Base-by-base conservation (phyloP, 2,329 filamentous ascomycete genomes). In the Stenocarpella maydis region DNA sequence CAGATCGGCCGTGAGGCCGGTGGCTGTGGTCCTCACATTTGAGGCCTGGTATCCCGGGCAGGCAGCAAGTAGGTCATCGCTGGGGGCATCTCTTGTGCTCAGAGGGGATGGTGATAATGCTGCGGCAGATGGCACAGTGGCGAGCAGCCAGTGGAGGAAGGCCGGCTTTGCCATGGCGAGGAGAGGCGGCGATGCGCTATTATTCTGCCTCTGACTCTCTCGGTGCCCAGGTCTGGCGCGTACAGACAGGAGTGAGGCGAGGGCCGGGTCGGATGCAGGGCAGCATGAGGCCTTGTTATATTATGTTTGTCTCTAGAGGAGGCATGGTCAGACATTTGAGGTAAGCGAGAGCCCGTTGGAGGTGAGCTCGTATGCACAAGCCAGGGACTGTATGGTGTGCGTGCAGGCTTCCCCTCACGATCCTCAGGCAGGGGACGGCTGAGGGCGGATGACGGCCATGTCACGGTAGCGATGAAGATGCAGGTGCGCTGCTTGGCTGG, bases 1-100 rank as follows among this genome's bases (percentile, higher is more conserved):
- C 68, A 94, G 81, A 71, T 88, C 85, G 5, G 91, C 91, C 0
- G 86, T 90, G 64, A 93, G 78, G 14, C 85, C 84, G 53, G 82
- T 82, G 31, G 80, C 74, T 2, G 79, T 84, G 49, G 82, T 82
- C 72, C 82, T 79, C 26, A 91, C 81, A 74, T 90, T 87, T 19
- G 83, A 85, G 17, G 88, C 89, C 24, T 78, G 82, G 77, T 91
- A 91, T 10, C 89, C 89, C 1, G 88, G 88, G 74, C 89, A 91
- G 6, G 85, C 81, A 17, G 74, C 67, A 39, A 79, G 77, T 43
- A 74, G 73, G 47, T 75, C 76, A 34, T 76, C 72, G 43, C 72
- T 73, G 3, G 74, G 71, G 50, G 75, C 74, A 41, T 74, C 74
- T 72, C 74, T 73, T 10, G 19, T 14, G 0, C n/a, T 21, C 17